phyloP scores from a whole-genome alignment of 2,329 filamentous ascomycete genomes.

The Neofusicoccum cordaticola region DNA sequence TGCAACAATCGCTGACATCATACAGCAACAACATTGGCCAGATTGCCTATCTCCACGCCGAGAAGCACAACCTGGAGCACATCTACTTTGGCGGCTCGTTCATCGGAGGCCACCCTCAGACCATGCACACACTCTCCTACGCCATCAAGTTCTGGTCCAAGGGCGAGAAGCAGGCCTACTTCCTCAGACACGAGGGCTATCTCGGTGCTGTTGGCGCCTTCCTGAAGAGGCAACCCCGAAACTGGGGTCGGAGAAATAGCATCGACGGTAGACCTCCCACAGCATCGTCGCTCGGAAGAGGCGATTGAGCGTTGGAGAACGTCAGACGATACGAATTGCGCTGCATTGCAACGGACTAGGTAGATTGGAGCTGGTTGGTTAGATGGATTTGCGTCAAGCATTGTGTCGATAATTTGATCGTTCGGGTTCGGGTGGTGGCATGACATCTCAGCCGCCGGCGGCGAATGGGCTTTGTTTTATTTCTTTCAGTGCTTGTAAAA shows the following conservation, averaged over 20 bases:
- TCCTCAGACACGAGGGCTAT: conserved; percentile 92
- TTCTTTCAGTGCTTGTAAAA: not conserved
- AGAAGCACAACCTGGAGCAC: conserved; percentile 84
- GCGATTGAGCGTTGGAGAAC: not conserved
- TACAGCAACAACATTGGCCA: conserved; percentile 93
- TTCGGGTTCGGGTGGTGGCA: not conserved
- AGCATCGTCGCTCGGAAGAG: not conserved
- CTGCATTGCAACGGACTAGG: not conserved
- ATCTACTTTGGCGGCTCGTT: conserved; percentile 99
- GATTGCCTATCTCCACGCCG: conserved; percentile 94
- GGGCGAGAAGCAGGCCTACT: conserved; percentile 91
- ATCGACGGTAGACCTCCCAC: conserved; percentile 49
- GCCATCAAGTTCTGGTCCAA: conserved; percentile 98
- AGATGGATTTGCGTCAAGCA: not conserved
- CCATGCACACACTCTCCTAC: conserved; percentile 95
- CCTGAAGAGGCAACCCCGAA: conserved; percentile 81
- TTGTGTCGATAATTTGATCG: not conserved
- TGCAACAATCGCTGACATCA: conserved; percentile 20
- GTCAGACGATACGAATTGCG: not conserved
- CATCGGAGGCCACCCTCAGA: conserved; percentile 92
- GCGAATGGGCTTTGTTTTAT: not conserved
- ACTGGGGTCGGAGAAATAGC: conserved; percentile 85
- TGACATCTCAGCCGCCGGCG: not conserved
- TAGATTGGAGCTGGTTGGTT: not conserved
- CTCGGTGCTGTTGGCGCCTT: conserved; percentile 92